A percentile compares a stretch with the other conserved stretches of the same genome.
These are phyloP conservation scores for Helicostylum pulchrum DNA, from an alignment of 192 early-diverging fungal genomes.

Conservation along the genomic window DNA sequence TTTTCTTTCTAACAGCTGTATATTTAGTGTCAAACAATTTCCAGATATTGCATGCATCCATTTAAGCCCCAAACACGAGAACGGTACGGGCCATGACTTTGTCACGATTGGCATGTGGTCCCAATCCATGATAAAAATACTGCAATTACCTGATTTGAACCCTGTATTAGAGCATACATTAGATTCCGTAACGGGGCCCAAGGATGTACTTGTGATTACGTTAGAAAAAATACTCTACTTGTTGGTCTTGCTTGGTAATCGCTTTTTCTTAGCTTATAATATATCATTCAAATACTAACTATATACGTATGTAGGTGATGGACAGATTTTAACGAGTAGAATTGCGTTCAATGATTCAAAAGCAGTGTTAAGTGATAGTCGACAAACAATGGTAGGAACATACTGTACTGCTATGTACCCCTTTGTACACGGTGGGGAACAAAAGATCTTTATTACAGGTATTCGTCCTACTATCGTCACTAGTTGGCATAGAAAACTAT, in stretches of 20 bases:
- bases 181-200: constrained; percentile 55
- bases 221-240: constrained; percentile 70
- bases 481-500: constrained; percentile 60
- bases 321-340: constrained; percentile 58
- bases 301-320: constrained; percentile 57
- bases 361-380: constrained; percentile 31
- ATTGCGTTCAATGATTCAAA: constrained; percentile 15
- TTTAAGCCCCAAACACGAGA: constrained; percentile 38
- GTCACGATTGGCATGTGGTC: constrained; percentile 30
- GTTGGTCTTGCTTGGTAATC: constrained; percentile 63
- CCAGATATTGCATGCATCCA: constrained; percentile 51
- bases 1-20: neutral
- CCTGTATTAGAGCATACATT: constrained; percentile 41
- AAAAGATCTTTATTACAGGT: constrained; percentile 74
- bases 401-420: constrained; percentile 64
- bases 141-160: constrained; percentile 2
- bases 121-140: neutral
- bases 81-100: constrained; percentile 41
- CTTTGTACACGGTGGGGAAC: constrained; percentile 41
- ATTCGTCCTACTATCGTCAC: constrained; percentile 83
- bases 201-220: constrained; percentile 60
- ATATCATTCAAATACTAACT: neutral
- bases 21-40: neutral
- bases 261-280: too few species aligned
- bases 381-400: constrained; percentile 71